A percentile compares a stretch with the other conserved stretches of the same genome.
Evolutionary conservation across 257 asterid genomes (phyloP).

Genomic region (Solanum pimpinellifolium): DNA sequence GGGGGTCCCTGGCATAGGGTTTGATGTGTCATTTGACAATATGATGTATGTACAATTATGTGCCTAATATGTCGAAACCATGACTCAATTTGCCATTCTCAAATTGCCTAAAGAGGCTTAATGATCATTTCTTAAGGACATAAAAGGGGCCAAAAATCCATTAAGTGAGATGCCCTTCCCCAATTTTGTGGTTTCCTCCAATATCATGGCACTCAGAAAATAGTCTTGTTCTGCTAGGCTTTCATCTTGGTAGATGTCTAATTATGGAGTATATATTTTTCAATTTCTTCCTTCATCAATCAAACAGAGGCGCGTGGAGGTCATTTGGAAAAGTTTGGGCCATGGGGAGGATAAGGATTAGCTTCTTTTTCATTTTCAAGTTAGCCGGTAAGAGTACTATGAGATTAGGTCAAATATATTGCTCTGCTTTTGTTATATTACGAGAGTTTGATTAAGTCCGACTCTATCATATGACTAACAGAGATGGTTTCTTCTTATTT

Average conservation of each 20-base stretch:
- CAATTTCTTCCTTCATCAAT: background rate
- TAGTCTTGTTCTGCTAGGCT: background rate
- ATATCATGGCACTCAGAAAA: background rate
- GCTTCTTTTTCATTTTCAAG: background rate
- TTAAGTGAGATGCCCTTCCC: background rate
- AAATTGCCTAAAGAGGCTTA: background rate
- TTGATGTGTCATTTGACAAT: background rate
- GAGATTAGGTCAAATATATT: background rate
- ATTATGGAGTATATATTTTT: background rate
- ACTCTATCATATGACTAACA: background rate
- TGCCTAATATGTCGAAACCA: slow-evolving; percentile 24
- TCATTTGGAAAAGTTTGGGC: background rate
- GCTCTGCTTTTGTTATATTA: background rate
- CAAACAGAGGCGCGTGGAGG: background rate
- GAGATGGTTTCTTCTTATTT: background rate
- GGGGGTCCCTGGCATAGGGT: background rate
- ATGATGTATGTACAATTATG: background rate
- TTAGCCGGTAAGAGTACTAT: background rate
- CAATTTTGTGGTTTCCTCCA: background rate
- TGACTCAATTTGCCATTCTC: slow-evolving; percentile 38
- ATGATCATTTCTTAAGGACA: background rate
- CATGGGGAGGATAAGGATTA: background rate
- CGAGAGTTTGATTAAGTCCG: background rate
- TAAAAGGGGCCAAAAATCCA: background rate
- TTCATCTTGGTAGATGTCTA: background rate